Evolutionary conservation across 2,329 filamentous ascomycete genomes (phyloP).

Genomic region (Aspergillus quadrilineatus): DNA sequence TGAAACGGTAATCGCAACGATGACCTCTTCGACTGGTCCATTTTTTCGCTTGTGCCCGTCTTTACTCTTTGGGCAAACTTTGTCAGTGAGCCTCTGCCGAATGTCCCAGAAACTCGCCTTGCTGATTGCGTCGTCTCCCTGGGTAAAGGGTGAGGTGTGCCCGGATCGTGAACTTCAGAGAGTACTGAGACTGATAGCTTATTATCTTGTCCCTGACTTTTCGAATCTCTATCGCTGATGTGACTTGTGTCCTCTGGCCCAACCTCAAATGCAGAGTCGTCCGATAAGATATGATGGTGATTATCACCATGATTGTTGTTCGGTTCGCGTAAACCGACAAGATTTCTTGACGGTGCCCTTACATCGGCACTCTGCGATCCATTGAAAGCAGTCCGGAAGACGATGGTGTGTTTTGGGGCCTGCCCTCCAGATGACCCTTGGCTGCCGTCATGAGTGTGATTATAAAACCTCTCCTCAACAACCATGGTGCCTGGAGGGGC

Average conservation of each 20-base stretch:
- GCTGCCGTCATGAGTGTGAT: slow-evolving; percentile 45
- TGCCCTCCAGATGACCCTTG: background rate
- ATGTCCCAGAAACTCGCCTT: slow-evolving; percentile 17
- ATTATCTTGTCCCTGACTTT: slow-evolving; percentile 4
- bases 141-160: background rate
- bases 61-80: slow-evolving; percentile 39
- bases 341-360: slow-evolving; percentile 21
- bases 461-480: slow-evolving; percentile 47
- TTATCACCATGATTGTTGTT: background rate
- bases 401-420: slow-evolving; percentile 45
- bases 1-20: slow-evolving; percentile 21
- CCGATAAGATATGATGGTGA: background rate
- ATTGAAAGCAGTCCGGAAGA: slow-evolving; percentile 48
- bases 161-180: slow-evolving; percentile 12
- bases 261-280: background rate
- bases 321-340: slow-evolving; percentile 2
- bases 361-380: slow-evolving; percentile 39
- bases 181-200: slow-evolving; percentile 15
- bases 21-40: slow-evolving; percentile 22
- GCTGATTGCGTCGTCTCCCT: background rate
- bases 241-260: background rate
- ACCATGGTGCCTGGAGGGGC: slow-evolving; percentile 48
- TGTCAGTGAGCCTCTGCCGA: slow-evolving; percentile 30
- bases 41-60: slow-evolving; percentile 26
- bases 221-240: background rate